These are phyloP conservation scores for Lentinula raphanica DNA, from an alignment of 768 basidiomycete genomes.

Conservation along the genomic window DNA sequence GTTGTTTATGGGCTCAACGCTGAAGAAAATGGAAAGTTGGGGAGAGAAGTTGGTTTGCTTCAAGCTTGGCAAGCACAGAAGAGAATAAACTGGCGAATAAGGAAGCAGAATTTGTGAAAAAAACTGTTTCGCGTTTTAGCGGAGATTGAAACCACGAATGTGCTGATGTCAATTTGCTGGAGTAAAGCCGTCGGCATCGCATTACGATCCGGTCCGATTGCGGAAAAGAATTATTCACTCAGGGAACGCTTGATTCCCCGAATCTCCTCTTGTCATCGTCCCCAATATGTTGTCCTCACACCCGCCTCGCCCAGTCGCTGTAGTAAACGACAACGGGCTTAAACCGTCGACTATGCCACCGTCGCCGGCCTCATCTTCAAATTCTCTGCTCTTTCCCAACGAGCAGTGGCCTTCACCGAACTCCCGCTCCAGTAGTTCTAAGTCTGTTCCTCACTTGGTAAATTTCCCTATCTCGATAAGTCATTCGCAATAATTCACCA, in stretches of 20 bases:
- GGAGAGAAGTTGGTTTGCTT: neutral
- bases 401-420: neutral
- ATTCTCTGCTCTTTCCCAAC: neutral
- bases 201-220: neutral
- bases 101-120: neutral
- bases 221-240: neutral
- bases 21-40: neutral
- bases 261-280: slow-evolving; percentile 2
- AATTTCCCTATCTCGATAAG: neutral
- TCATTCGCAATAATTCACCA: neutral
- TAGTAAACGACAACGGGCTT: neutral
- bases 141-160: neutral
- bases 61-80: neutral
- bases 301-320: neutral
- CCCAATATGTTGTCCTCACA: slow-evolving; percentile 5
- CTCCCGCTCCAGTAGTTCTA: neutral
- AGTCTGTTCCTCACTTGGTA: slow-evolving; percentile 3
- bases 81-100: neutral
- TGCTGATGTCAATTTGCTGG: neutral
- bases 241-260: neutral
- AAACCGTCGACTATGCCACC: neutral
- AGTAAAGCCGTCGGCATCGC: neutral
- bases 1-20: neutral
- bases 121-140: neutral
- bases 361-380: slow-evolving; percentile 4